Evolutionary conservation across 768 basidiomycete species (phyloP).

Genomic region (Ramaria sp.): DNA sequence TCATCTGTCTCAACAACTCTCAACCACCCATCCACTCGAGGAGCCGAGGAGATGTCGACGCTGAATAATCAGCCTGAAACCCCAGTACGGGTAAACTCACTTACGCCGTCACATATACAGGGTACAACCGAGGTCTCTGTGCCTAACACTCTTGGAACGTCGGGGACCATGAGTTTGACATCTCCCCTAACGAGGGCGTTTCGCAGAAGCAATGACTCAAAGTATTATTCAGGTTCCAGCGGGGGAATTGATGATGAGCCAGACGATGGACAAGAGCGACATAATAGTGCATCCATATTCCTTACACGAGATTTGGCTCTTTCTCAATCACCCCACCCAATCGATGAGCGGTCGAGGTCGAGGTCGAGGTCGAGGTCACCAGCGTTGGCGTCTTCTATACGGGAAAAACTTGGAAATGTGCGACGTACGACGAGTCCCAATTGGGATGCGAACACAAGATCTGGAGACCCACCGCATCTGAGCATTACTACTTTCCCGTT

Average conservation of each 20-base stretch:
- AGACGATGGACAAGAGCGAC: neutral
- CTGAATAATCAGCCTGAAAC: neutral
- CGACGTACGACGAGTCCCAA: neutral
- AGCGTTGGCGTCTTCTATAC: neutral
- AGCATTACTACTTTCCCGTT: neutral
- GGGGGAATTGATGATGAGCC: neutral
- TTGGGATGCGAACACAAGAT: neutral
- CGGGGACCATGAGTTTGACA: neutral
- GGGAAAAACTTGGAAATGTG: neutral
- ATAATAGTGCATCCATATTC: neutral
- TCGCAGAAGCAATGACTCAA: slow-evolving; percentile 1
- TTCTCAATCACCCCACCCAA: neutral
- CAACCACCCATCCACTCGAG: neutral
- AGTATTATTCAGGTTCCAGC: neutral
- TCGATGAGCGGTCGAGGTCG: neutral
- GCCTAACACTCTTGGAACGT: neutral
- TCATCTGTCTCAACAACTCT: neutral
- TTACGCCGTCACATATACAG: too few species aligned
- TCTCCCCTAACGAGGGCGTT: slow-evolving; percentile 6
- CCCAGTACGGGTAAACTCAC: neutral
- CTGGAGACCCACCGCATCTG: neutral
- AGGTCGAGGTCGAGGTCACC: slow-evolving; percentile 1
- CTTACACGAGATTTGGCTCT: neutral
- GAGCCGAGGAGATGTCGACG: neutral
- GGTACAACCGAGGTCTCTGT: too few species aligned